Evolutionary conservation across 2,329 filamentous ascomycete species (phyloP), one percentile per base, ranked within the genome.

Genomic region (Geosmithia morbida): DNA sequence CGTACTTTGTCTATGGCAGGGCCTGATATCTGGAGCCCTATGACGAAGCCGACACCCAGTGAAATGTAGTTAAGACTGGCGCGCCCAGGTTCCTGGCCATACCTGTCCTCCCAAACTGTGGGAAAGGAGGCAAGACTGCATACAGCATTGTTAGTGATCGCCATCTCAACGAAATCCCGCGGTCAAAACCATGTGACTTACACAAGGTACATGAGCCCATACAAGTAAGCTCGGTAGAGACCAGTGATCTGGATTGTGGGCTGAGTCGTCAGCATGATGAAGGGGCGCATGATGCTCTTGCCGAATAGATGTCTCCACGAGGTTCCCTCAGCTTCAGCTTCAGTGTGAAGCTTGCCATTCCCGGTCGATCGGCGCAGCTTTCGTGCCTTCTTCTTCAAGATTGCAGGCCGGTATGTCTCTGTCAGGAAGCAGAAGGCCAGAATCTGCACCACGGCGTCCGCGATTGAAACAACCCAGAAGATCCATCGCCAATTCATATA

Each of bases 141-240:
- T 26, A 8, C 22, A 8, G 8, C 8, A 26, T 19, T 17, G 8
- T 47, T n/a, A 41, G 48, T 40, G 13, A 13, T 1, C 1, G 8
- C n/a, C n/a, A 26, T 26, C 4, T 8, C 4, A 26, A 26, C 8
- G 8, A 26, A 26, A 26, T 26, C 22, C 22, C 22, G 22, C 4
- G 22, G 4, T 8, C 8, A 5, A 26, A 26, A 26, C 8, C 22
- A 1, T 2, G 2, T 7, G 2, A 50, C 60, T 53, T 53, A 61
- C 51, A 76, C 61, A 2, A 77, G 59, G 50, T 75, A 77, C 45
- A 77, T 65, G n/a, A 74, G 65, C 1, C 72, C 72, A 50, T 75
- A 78, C 2, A 72, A 56, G 20, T 74, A 65, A 0, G 69, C 67
- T 10, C 72, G 62, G 48, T 73, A 73, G 1, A 72, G 52, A 0